Conservation (phyloP, 306 rosid genomes). For the Hippophae rhamnoides region DNA sequence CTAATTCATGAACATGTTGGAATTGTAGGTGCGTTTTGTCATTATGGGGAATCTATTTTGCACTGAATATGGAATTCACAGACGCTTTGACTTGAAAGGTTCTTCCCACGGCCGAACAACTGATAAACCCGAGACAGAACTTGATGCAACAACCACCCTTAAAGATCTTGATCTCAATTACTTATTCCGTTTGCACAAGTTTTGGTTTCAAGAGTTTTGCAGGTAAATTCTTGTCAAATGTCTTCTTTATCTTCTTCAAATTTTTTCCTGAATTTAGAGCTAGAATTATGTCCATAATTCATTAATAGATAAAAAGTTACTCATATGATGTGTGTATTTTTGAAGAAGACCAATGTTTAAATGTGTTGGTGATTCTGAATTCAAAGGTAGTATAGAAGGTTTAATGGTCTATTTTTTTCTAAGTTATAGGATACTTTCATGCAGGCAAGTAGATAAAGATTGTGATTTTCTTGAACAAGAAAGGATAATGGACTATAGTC, state of each 20-base stretch:
- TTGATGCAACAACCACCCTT: constrained; percentile 77
- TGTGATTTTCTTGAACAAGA: constrained; percentile 95
- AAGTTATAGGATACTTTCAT: constrained; percentile 13
- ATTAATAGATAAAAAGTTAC: too few species aligned
- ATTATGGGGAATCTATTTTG: constrained; percentile 94
- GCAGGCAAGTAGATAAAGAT: constrained; percentile 91
- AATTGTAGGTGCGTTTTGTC: constrained; percentile 78
- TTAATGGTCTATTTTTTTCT: background rate
- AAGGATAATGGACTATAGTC: constrained; percentile 93
- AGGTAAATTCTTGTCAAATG: constrained; percentile 30
- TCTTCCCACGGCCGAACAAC: constrained; percentile 85
- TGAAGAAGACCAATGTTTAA: too few species aligned
- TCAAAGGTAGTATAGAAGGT: too few species aligned
- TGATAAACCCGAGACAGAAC: constrained; percentile 63
- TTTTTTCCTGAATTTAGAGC: background rate
- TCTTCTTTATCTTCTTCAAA: too few species aligned
- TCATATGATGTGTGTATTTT: too few species aligned
- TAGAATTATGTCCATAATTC: too few species aligned
- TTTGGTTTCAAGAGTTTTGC: constrained; percentile 82
- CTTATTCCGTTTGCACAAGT: constrained; percentile 69
- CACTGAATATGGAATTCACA: constrained; percentile 55
- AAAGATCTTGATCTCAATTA: constrained; percentile 87
- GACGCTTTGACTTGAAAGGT: constrained; percentile 89
- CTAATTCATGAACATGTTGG: constrained; percentile 8
- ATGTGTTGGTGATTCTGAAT: too few species aligned